Percentiles rank a stretch among this genome's conserved stretches.
phyloP scores from a whole-genome alignment of 441 rosid species.

The Adansonia grandidieri region DNA sequence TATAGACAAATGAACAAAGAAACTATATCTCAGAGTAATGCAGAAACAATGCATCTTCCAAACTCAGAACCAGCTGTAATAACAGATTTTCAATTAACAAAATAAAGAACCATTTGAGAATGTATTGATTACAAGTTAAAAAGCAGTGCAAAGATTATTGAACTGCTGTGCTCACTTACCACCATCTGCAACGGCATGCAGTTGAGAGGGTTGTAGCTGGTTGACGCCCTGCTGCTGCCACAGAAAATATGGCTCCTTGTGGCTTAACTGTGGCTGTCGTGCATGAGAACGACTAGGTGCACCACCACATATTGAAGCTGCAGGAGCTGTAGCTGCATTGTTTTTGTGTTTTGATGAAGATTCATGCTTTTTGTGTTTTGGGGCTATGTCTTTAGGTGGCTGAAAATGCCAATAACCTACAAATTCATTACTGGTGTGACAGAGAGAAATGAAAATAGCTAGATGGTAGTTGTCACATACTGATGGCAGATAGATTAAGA shows the following conservation, averaged over 20 bases:
- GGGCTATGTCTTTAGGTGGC: slow-evolving; percentile 3
- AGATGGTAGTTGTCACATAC: not conserved
- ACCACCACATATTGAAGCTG: not conserved
- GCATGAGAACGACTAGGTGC: slow-evolving; percentile 17
- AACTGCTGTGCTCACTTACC: slow-evolving; percentile 10
- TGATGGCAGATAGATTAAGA: slow-evolving; percentile 11
- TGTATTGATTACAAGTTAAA: not conserved
- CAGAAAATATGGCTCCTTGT: slow-evolving; percentile 20
- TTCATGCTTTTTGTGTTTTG: slow-evolving; percentile 9
- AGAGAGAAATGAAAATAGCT: slow-evolving; percentile 19
- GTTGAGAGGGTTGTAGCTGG: slow-evolving; percentile 15
- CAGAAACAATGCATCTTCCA: not conserved
- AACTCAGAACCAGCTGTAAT: not conserved
- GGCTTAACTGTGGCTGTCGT: slow-evolving; percentile 22
- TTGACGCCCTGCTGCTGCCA: slow-evolving; percentile 18
- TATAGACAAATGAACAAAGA: slow-evolving; percentile 3
- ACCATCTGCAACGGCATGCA: slow-evolving; percentile 22
- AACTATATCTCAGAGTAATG: not conserved
- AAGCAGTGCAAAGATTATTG: not conserved
- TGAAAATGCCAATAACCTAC: slow-evolving; percentile 19
- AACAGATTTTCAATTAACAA: not conserved
- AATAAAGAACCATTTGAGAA: not conserved
- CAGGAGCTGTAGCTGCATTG: slow-evolving; percentile 13
- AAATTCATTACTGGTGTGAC: not conserved
- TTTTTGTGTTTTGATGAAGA: slow-evolving; percentile 15